These are phyloP conservation scores for Monilinia vaccinii-corymbosi DNA, from an alignment of 2,329 filamentous ascomycete genomes.

Conservation along the genomic window DNA sequence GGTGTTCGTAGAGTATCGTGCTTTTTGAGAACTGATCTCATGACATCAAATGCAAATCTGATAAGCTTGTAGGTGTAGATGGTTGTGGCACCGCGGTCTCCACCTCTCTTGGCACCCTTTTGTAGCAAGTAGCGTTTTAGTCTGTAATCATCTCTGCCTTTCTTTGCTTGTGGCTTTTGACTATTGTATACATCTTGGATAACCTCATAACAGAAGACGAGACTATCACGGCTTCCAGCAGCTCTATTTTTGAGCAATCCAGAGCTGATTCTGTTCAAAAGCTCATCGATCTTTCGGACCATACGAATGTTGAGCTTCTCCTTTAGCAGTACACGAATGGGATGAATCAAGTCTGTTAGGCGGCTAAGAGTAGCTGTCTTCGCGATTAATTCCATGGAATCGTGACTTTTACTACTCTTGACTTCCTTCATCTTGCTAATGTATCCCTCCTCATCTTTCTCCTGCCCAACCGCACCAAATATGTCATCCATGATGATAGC, in stretches of 20 bases:
- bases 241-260: conserved; percentile 77
- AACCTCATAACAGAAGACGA: conserved; percentile 94
- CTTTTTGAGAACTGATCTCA: conserved; percentile 79
- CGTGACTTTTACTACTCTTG: conserved; percentile 95
- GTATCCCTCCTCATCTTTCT: conserved; percentile 96
- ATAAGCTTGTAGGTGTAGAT: conserved; percentile 82
- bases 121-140: conserved; percentile 72
- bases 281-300: conserved; percentile 81
- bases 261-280: conserved; percentile 72
- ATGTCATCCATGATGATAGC: conserved; percentile 94
- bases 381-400: conserved; percentile 90
- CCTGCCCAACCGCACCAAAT: conserved; percentile 83
- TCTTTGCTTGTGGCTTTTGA: conserved; percentile 40
- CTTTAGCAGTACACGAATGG: conserved; percentile 67
- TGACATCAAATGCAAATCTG: conserved; percentile 77
- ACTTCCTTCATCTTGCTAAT: conserved; percentile 94
- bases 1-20: conserved; percentile 72
- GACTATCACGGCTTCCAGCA: conserved; percentile 67
- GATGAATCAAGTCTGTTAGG: conserved; percentile 66
- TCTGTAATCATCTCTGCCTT: conserved; percentile 48
- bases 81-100: conserved; percentile 61
- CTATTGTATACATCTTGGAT: conserved; percentile 77
- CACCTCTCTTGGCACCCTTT: conserved; percentile 65
- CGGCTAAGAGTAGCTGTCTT: conserved; percentile 68
- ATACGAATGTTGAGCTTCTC: conserved; percentile 79